Percentiles rank a stretch among this genome's conserved stretches.
Conservation (phyloP, 305 asterid genomes). For the Fraxinus angustifolia region DNA sequence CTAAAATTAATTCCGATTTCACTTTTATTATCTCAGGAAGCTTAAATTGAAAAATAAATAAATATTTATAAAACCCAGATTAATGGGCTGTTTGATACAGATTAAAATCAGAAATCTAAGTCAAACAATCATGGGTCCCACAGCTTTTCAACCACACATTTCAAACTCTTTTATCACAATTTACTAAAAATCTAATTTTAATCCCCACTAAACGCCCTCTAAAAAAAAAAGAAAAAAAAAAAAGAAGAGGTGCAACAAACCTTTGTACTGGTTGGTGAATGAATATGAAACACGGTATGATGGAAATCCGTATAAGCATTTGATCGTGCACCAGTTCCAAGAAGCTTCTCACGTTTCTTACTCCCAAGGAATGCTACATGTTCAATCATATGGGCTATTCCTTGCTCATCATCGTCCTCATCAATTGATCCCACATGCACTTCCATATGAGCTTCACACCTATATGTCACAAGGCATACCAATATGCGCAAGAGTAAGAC, state of each 20-base stretch:
- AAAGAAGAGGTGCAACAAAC: constrained; percentile 29
- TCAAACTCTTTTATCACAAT: no score
- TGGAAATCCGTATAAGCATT: constrained; percentile 99
- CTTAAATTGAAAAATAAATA: not conserved
- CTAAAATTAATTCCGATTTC: not conserved
- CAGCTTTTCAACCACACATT: no score
- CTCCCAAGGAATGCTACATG: constrained; percentile 99
- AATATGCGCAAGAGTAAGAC: constrained; percentile 2
- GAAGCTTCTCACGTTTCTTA: constrained; percentile 98
- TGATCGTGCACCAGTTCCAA: constrained; percentile 98
- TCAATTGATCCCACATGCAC: constrained; percentile 97
- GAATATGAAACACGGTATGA: constrained; percentile 98
- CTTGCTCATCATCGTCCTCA: constrained; percentile 99
- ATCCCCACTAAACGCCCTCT: no score
- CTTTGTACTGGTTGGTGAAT: constrained; percentile 90
- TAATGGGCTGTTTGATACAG: no score
- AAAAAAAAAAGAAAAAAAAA: not conserved
- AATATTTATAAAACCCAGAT: not conserved
- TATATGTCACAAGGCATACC: constrained; percentile 31
- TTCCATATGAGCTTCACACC: constrained; percentile 99
- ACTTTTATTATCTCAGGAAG: not conserved
- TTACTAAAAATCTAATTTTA: no score
- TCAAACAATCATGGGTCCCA: no score
- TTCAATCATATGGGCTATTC: constrained; percentile 99
- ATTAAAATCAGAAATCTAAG: no score